Conservation (phyloP, 176 grass and related monocot genomes). For the Oryza glumipatula region DNA sequence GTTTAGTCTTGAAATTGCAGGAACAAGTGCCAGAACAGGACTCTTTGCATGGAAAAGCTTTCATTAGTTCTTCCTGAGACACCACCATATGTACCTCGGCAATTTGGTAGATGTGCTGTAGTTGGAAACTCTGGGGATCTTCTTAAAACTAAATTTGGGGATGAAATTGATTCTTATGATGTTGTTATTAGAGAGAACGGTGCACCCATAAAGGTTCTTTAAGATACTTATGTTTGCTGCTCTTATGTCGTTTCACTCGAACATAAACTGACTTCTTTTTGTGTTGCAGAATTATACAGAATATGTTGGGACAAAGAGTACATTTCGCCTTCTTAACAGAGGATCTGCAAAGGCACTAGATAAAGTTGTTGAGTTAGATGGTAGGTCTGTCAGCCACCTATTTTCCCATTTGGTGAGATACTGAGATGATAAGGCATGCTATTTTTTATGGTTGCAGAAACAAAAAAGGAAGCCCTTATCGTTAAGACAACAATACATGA, state of each 20-base stretch:
- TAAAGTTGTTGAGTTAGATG: constrained; percentile 97
- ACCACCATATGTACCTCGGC: constrained; percentile 75
- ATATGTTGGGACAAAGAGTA: constrained; percentile 94
- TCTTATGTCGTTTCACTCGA: constrained; percentile 18
- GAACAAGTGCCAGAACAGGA: constrained; percentile 76
- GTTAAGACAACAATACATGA: constrained; percentile 99
- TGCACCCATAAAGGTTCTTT: constrained; percentile 77
- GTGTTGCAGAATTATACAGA: constrained; percentile 85
- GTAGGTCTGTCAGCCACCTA: constrained; percentile 39
- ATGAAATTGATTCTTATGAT: constrained; percentile 96
- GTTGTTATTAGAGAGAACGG: constrained; percentile 95
- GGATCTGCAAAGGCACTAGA: constrained; percentile 98
- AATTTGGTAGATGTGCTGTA: constrained; percentile 86
- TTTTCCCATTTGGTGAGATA: constrained; percentile 35
- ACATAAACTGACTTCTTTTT: constrained; percentile 20
- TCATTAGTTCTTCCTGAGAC: constrained; percentile 78
- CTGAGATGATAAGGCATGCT: not conserved
- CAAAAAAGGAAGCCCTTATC: constrained; percentile 76
- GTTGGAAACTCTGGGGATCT: constrained; percentile 96
- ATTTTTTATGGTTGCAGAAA: constrained; percentile 67
- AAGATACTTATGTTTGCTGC: constrained; percentile 36
- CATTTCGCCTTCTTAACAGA: constrained; percentile 96
- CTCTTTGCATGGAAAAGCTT: constrained; percentile 90
- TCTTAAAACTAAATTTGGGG: constrained; percentile 93
- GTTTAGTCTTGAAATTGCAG: constrained; percentile 47